Conservation (phyloP, 352 stramenopile genomes). For the Globisporangium paroecandrum region DNA sequence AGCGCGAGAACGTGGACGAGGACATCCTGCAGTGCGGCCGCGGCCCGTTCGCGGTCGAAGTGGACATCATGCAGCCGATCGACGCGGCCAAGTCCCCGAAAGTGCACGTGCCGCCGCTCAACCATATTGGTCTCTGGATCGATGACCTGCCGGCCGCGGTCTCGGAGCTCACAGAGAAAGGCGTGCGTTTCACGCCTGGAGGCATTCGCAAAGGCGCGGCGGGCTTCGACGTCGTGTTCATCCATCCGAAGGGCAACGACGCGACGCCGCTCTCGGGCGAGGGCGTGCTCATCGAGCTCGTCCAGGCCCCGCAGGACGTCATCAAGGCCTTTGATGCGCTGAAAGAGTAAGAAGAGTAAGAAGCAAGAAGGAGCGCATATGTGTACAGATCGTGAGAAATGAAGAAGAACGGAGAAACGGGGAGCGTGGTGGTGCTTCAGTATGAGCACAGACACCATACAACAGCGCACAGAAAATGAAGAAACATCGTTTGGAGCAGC, state of each 20-base stretch:
- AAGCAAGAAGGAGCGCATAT: not conserved
- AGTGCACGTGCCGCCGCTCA: slow-evolving; percentile 94
- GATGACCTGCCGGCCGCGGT: slow-evolving; percentile 93
- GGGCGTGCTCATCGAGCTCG: slow-evolving; percentile 96
- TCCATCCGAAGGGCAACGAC: slow-evolving; percentile 98
- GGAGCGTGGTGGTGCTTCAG: not conserved
- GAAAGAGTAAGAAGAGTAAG: slow-evolving; percentile 23
- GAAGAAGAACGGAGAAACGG: not conserved
- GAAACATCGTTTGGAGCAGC: not conserved
- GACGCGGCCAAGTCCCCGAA: slow-evolving; percentile 91
- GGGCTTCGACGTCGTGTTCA: slow-evolving; percentile 98
- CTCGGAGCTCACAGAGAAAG: slow-evolving; percentile 87
- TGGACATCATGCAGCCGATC: slow-evolving; percentile 98
- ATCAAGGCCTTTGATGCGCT: slow-evolving; percentile 81
- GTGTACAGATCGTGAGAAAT: not conserved
- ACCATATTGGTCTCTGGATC: slow-evolving; percentile 98
- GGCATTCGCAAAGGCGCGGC: slow-evolving; percentile 96
- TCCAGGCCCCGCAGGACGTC: slow-evolving; percentile 92
- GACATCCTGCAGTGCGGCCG: slow-evolving; percentile 94
- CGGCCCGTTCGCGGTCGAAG: slow-evolving; percentile 91
- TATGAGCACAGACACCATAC: not conserved
- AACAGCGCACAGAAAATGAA: not conserved
- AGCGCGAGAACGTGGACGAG: slow-evolving; percentile 98
- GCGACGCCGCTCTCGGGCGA: slow-evolving; percentile 86
- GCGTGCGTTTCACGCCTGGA: slow-evolving; percentile 95